Base-by-base conservation (phyloP, 495 filamentous ascomycete genomes). In the Lasiosphaeris hirsuta region DNA sequence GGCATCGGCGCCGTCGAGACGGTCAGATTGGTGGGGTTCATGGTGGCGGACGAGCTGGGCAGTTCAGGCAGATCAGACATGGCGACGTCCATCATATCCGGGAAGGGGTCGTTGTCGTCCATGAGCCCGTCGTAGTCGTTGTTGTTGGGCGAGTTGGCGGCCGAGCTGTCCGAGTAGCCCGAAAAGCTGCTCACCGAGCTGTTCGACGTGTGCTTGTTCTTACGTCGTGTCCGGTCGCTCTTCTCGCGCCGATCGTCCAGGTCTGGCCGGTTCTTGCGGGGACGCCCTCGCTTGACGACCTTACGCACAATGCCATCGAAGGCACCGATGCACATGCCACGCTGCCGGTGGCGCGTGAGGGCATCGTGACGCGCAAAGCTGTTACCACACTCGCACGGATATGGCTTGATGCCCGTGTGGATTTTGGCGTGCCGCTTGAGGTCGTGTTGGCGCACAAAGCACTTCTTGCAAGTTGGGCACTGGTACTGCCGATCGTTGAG, bases 341-440 rank as follows among this genome's bases (percentile, higher is more conserved):
- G 84, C 69, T 97, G 94, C 19, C 92, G 83, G 70, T 98, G 94
- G 41, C 94, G 82, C 41, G 94, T 97, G 35, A 98, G 78, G 51
- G 94, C 94, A 74, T 98, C 94, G 64, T 96, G 92, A 54, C 94
- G 81, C 11, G 92, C 91, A 67, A 97, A 97, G 49, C 85, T 88
- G 64, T 89, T 91, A 44, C 92, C 90, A 70, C 94, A 98, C 48
- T 86, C 80, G 70, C 94, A 98, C 30, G 86, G 86, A 62, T 96
- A 94, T 2, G 94, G 90, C 74, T 96, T 96, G 65, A 92, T 85
- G 38, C 90, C 90, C 15, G 86, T 92, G 72, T 98, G 94, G 53
- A 97, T 97, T 74, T 96, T 96, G 62, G 91, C 85, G 67, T 98
- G 94, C 17, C 94, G 86, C 72, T 97, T 98, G 55, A 97, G 83